Percentiles rank a stretch among this genome's conserved stretches.
These are phyloP conservation scores for Huiozyma naganishii DNA, from an alignment of 805 yeast species.

Conservation along the genomic window DNA sequence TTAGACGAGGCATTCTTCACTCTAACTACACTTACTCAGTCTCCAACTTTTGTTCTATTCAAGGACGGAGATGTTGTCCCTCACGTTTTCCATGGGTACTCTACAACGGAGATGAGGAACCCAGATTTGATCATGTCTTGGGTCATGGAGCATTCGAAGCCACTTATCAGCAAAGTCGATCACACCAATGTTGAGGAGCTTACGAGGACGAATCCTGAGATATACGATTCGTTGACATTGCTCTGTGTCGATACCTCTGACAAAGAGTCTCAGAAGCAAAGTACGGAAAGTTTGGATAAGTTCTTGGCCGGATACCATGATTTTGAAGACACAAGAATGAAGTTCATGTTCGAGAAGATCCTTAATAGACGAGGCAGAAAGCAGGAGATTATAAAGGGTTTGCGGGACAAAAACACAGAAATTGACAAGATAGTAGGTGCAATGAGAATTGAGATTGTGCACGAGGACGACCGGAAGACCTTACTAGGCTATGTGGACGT, in stretches of 20 bases:
- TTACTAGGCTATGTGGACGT: conserved; percentile 44
- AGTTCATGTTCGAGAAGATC: conserved; percentile 30
- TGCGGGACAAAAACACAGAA: conserved; percentile 36
- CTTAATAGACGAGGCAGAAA: conserved; percentile 34
- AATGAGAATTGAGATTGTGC: conserved; percentile 38
- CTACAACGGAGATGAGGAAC: conserved; percentile 53
- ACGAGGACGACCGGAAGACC: conserved; percentile 34
- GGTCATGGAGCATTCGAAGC: conserved; percentile 38
- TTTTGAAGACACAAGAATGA: conserved; percentile 35
- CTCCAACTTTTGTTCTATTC: conserved; percentile 52
- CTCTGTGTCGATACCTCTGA: neutral
- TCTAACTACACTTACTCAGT: conserved; percentile 44
- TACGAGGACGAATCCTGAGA: conserved; percentile 10
- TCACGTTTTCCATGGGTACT: conserved; percentile 46
- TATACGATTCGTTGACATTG: conserved; percentile 14
- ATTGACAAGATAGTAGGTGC: conserved; percentile 36
- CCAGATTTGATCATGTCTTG: conserved; percentile 38
- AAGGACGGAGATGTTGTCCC: conserved; percentile 47
- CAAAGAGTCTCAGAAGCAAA: conserved; percentile 12
- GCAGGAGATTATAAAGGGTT: conserved; percentile 30
- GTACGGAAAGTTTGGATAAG: conserved; percentile 16
- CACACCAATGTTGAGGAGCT: conserved; percentile 20
- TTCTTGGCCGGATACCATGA: conserved; percentile 34
- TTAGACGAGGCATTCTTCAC: conserved; percentile 38
- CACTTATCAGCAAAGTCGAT: conserved; percentile 44